Percentiles rank a stretch among this genome's conserved stretches.
Evolutionary conservation across 208 protist species (phyloP).

Genomic region (Trypanosoma avium): DNA sequence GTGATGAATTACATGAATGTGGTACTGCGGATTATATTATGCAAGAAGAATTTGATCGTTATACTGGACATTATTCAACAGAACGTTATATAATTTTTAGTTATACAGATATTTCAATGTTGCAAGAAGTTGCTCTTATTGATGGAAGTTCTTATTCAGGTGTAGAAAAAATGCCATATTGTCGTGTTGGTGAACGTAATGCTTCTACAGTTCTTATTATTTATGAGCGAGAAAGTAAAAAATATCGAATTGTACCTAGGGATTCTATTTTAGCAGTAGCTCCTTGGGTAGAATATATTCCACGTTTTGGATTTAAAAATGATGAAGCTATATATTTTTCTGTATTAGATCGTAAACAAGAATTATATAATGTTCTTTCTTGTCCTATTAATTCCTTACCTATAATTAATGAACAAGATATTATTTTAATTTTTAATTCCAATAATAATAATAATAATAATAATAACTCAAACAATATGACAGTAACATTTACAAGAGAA

Average conservation of each 20-base stretch:
- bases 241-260: constrained; percentile 52
- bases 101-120: constrained; percentile 75
- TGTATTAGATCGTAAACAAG: constrained; percentile 66
- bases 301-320: constrained; percentile 82
- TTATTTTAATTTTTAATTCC: constrained; percentile 18
- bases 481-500: constrained; percentile 32
- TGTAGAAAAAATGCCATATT: constrained; percentile 74
- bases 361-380: constrained; percentile 57
- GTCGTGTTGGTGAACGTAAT: constrained; percentile 79
- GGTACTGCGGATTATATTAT: constrained; percentile 90
- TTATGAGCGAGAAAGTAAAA: constrained; percentile 33
- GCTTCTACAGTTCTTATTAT: constrained; percentile 58
- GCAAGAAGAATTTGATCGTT: constrained; percentile 91
- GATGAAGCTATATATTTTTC: constrained; percentile 61
- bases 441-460: constrained; percentile 15
- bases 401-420: constrained; percentile 32
- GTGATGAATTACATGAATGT: constrained; percentile 60
- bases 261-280: constrained; percentile 31
- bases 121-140: constrained; percentile 60
- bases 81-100: constrained; percentile 65
- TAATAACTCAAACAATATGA: background rate
- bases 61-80: constrained; percentile 85
- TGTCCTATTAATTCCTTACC: constrained; percentile 56
- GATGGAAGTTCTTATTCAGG: constrained; percentile 30
- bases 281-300: constrained; percentile 80